phyloP scores from a whole-genome alignment of 2,329 filamentous ascomycete genomes.

The Penicillium occitanis region DNA sequence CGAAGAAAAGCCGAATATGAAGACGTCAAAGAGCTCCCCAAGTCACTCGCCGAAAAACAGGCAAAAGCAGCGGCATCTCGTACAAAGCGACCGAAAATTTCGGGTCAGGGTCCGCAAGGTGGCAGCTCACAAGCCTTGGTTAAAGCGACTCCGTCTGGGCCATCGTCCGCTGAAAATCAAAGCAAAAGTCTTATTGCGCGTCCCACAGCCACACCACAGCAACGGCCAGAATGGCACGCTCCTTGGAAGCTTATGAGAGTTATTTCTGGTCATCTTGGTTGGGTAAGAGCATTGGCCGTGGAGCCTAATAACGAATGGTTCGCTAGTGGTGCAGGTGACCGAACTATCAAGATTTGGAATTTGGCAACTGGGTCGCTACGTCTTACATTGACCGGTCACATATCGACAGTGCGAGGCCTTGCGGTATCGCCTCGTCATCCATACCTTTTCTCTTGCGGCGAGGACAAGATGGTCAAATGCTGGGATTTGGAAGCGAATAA shows the following conservation, averaged over 20 bases:
- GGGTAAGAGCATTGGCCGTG: conserved; percentile 85
- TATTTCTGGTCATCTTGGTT: conserved; percentile 92
- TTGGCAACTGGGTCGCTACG: conserved; percentile 80
- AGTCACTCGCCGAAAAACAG: conserved; percentile 75
- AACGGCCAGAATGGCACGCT: conserved; percentile 90
- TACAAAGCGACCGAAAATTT: conserved; percentile 60
- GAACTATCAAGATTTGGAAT: conserved; percentile 99
- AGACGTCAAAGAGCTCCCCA: conserved; percentile 72
- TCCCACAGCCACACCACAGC: conserved; percentile 61
- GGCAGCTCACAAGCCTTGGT: conserved; percentile 58
- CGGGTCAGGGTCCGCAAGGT: conserved; percentile 44
- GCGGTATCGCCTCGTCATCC: conserved; percentile 92
- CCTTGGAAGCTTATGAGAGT: conserved; percentile 99
- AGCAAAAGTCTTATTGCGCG: conserved; percentile 63
- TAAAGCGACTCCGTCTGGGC: conserved; percentile 37
- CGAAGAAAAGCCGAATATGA: conserved; percentile 66
- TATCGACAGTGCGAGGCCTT: conserved; percentile 86
- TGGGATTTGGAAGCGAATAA: conserved; percentile 99
- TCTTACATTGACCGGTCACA: conserved; percentile 88
- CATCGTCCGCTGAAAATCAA: conserved; percentile 42
- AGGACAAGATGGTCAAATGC: conserved; percentile 99
- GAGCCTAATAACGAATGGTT: conserved; percentile 99
- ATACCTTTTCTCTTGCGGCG: conserved; percentile 95
- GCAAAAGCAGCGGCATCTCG: conserved; percentile 63
- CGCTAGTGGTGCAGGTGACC: conserved; percentile 88